Evolutionary conservation across 1,284 basidiomycete species (phyloP), one percentile per base, ranked within the genome.

Genomic region (Moesziomyces parantarcticus): DNA sequence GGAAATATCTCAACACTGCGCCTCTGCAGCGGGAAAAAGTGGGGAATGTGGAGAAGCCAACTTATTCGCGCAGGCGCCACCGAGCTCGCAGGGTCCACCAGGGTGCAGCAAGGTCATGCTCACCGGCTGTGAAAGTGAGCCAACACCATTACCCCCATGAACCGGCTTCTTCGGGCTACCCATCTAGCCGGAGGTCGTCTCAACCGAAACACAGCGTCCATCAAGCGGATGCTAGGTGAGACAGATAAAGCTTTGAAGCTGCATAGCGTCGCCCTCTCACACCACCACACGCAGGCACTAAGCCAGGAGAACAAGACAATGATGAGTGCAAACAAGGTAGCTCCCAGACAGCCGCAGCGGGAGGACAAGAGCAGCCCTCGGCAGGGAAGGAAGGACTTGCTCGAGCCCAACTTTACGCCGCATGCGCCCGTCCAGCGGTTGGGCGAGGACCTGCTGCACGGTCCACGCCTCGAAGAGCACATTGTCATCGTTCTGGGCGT

Each of bases 401-500:
- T 77, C 20, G n/a, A 50, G 18, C 75, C 68, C 20, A 49, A 69
- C 8, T 65, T 60, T 6, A 44, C 49, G 0, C 75, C 77, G 6
- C 66, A 72, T 36, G 34, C 50, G 0, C 47, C 65, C 14, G 68
- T 75, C 4, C 20, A 42, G 2, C 55, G 51, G 14, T 57, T 79
- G 20, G 77, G 77, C 3, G 34, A 51, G 8, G 61, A 69, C 26
- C 34, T 61, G 9, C 47, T 77, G 7, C 75, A 79, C 34, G 77
- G 77, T 1, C 77, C 77, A 1, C 11, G 48, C 5, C 43, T 60
- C 3, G 13, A 49, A 3, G 46, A 73, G n/a, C 77, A 79, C 47
- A 47, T 79, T 3, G 73, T 79, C 3, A 49, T 77, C 10, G 45
- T 77, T 7, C 63, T 79, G 14, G 77, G 77, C 11, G 76, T 80